These are phyloP conservation scores for Quercus phellos DNA, from an alignment of 331 rosid species.

Conservation along the genomic window DNA sequence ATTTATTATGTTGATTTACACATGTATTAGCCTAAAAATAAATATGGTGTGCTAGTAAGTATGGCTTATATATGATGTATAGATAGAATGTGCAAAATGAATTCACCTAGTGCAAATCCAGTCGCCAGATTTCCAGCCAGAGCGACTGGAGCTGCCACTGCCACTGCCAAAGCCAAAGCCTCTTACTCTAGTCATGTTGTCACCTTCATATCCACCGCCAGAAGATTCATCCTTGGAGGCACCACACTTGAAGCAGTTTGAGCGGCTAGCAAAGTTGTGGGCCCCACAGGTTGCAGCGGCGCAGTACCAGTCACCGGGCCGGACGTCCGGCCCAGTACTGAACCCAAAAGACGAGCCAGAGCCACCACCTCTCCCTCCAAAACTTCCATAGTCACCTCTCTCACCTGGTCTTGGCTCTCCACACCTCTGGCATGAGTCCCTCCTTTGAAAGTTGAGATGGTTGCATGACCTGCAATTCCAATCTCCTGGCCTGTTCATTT, in stretches of 20 bases:
- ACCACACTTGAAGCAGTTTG: slow-evolving; percentile 85
- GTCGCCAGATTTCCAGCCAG: slow-evolving; percentile 90
- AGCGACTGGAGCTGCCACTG: slow-evolving; percentile 45
- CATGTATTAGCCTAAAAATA: too few relatives aligned
- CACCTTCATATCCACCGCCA: slow-evolving; percentile 32
- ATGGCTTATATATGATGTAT: too few relatives aligned
- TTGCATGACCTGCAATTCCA: slow-evolving; percentile 92
- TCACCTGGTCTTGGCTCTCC: slow-evolving; percentile 44
- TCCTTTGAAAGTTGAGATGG: slow-evolving; percentile 80
- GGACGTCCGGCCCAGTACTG: slow-evolving; percentile 80
- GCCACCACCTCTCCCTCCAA: slow-evolving; percentile 34
- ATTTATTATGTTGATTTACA: too few relatives aligned
- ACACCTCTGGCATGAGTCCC: slow-evolving; percentile 83
- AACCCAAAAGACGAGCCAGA: slow-evolving; percentile 45
- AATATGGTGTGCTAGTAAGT: too few relatives aligned
- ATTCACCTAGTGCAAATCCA: slow-evolving; percentile 77
- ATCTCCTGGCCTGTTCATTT: slow-evolving; percentile 88
- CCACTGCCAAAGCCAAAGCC: slow-evolving; percentile 37
- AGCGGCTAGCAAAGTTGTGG: slow-evolving; percentile 90
- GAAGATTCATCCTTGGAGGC: slow-evolving; percentile 68
- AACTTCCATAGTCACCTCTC: slow-evolving; percentile 30
- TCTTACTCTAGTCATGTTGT: slow-evolving; percentile 46
- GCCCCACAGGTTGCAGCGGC: slow-evolving; percentile 73
- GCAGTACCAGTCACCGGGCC: slow-evolving; percentile 96
- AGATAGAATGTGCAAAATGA: neutral